phyloP scores from a whole-genome alignment of 2,329 filamentous ascomycete genomes.

The Metarhizium humberi region DNA sequence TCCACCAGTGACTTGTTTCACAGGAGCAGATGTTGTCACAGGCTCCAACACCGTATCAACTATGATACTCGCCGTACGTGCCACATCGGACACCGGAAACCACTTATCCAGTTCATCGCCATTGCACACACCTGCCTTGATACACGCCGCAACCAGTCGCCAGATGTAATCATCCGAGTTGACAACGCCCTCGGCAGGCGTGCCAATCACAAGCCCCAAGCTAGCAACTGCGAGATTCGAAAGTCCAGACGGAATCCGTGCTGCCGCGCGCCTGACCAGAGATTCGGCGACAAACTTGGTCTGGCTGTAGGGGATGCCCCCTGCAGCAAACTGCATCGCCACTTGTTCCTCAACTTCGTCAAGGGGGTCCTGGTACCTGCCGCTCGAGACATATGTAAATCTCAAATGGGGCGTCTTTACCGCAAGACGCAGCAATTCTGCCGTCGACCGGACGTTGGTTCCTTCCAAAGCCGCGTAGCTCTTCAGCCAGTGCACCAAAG shows the following conservation, averaged over 20 bases:
- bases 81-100: slow-evolving; percentile 8
- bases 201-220: slow-evolving; percentile 12
- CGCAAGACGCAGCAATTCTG: slow-evolving; percentile 4
- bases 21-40: too few relatives aligned
- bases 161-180: slow-evolving; percentile 14
- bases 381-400: slow-evolving; percentile 4
- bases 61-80: slow-evolving; percentile 5
- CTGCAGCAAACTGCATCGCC: background rate
- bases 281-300: slow-evolving; percentile 15
- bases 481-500: slow-evolving; percentile 6
- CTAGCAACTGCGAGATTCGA: background rate
- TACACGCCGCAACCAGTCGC: slow-evolving; percentile 8
- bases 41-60: slow-evolving; percentile 1
- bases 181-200: slow-evolving; percentile 12
- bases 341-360: background rate
- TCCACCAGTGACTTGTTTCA: slow-evolving; percentile 2
- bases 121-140: slow-evolving; percentile 9
- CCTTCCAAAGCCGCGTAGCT: slow-evolving; percentile 5
- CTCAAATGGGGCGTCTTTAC: background rate
- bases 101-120: background rate
- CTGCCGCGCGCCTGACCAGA: slow-evolving; percentile 10
- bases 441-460: slow-evolving; percentile 6
- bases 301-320: slow-evolving; percentile 11
- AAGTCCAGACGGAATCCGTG: slow-evolving; percentile 2
- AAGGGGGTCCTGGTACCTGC: background rate